Evolutionary conservation across 2,329 filamentous ascomycete genomes (phyloP).

Genomic region (Xylariomycetidae sp.): DNA sequence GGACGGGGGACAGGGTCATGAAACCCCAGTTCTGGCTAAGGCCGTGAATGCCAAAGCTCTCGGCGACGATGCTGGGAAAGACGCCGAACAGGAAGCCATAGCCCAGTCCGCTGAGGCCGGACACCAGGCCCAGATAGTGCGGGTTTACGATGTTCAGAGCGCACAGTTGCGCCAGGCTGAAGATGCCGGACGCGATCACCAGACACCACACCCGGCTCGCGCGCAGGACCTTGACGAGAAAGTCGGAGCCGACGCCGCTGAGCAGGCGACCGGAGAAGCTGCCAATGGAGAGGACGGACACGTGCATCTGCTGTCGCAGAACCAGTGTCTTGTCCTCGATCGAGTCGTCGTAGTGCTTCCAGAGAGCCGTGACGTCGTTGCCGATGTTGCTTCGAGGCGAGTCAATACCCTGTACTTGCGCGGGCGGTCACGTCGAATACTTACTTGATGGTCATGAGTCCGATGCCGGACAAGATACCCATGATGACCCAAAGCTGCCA

Average conservation of each 20-base stretch:
- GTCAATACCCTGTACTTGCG: neutral
- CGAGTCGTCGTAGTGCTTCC: constrained; percentile 75
- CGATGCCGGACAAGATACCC: constrained; percentile 85
- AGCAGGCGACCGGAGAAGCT: constrained; percentile 78
- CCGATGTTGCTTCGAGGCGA: constrained; percentile 72
- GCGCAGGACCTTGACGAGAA: constrained; percentile 73
- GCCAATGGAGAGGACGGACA: constrained; percentile 85
- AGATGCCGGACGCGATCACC: constrained; percentile 68
- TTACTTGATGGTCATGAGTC: constrained; percentile 98
- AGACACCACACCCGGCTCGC: constrained; percentile 90
- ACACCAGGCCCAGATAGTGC: constrained; percentile 69
- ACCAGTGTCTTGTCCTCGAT: constrained; percentile 70
- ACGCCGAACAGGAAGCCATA: constrained; percentile 95
- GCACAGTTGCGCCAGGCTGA: constrained; percentile 70
- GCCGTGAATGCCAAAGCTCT: constrained; percentile 84
- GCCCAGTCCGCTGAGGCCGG: constrained; percentile 75
- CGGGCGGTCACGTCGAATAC: constrained; percentile 25
- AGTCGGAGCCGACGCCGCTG: constrained; percentile 83
- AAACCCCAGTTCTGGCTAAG: constrained; percentile 94
- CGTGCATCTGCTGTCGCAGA: constrained; percentile 80
- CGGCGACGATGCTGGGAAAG: constrained; percentile 81
- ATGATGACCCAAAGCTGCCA: constrained; percentile 88
- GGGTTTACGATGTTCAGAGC: constrained; percentile 74
- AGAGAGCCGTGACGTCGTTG: constrained; percentile 80
- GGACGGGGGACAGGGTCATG: constrained; percentile 83